Base-by-base conservation (phyloP, 2,329 filamentous ascomycete species). In the Neofusicoccum ribis region DNA sequence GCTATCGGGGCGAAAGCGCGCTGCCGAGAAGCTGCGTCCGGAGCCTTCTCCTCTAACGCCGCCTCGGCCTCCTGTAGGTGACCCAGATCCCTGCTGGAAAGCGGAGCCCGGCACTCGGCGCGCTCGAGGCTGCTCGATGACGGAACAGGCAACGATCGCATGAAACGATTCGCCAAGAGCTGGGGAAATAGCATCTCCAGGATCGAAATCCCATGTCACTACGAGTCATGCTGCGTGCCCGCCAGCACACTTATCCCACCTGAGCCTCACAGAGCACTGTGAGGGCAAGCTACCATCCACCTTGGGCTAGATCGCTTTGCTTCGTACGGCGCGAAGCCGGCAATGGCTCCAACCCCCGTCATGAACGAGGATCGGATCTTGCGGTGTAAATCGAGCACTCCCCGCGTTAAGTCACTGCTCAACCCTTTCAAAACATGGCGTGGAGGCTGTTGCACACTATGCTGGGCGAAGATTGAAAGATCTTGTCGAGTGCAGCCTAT, bases 141-240 rank as follows among this genome's bases (percentile, higher is more conserved):
- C 49, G 27, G 11, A 36, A 17, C 27, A 27, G 52, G 52, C 23
- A 59, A 46, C 34, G 11, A 14, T n/a, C 15, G 17, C 41, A 34
- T 36, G 39, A 14, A 59, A 14, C n/a, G 14, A 59, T 59, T 44
- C 37, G 54, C 39, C 39, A 59, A 17, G 54, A 59, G 15, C 41
- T 34, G 54, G 54, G 41, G 41, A 46, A 59, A 59, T 27, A 9
- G 54, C 54, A 59, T 59, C 54, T 41, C 12, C 54, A 59, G 27
- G 41, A 59, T 17, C 39, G 4, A 36, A 59, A 46, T 46, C 54
- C 54, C 54, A 46, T 44, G 9, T 46, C 49, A 17, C 14, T 36
- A 23, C 54, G 54, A 59, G 54, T 59, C 54, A 59, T 43, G 27
- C 17, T 31, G 37, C 39, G 17, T 31, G 52, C 36, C n/a, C 17